phyloP scores from a whole-genome alignment of 495 filamentous ascomycete genomes.

The Hypoxylon lenormandii region DNA sequence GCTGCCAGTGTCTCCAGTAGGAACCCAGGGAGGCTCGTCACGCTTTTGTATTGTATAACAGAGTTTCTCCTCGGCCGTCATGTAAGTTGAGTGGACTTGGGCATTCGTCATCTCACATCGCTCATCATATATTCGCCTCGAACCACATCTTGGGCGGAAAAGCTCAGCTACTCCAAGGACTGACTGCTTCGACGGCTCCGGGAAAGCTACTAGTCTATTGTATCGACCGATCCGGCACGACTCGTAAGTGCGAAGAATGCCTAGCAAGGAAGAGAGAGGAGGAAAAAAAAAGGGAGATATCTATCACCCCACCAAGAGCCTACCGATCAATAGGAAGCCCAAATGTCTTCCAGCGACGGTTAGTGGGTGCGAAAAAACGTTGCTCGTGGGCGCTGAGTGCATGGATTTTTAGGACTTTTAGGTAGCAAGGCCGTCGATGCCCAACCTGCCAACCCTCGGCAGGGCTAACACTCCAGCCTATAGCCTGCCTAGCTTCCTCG shows the following conservation, averaged over 20 bases:
- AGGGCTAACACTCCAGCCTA: slow-evolving; percentile 37
- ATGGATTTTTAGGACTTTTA: slow-evolving; percentile 41
- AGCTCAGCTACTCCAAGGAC: slow-evolving; percentile 34
- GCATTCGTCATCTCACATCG: slow-evolving; percentile 45
- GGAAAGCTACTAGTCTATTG: slow-evolving; percentile 45
- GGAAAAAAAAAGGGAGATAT: slow-evolving; percentile 11
- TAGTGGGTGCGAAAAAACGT: slow-evolving; percentile 36
- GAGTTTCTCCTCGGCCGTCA: slow-evolving; percentile 20
- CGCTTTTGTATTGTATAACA: slow-evolving; percentile 36
- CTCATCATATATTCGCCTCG: slow-evolving; percentile 30
- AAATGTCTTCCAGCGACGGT: slow-evolving; percentile 33
- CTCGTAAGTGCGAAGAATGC: slow-evolving; percentile 46
- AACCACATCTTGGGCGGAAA: slow-evolving; percentile 32
- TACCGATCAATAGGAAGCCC: slow-evolving; percentile 47
- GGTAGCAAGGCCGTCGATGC: slow-evolving; percentile 50
- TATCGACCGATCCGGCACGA: slow-evolving; percentile 50
- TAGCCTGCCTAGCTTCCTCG: slow-evolving; percentile 22
- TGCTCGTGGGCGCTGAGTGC: slow-evolving; percentile 44
- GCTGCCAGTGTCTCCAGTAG: slow-evolving; percentile 39
- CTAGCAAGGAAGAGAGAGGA: slow-evolving; percentile 26
- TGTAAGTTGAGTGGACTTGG: slow-evolving; percentile 24
- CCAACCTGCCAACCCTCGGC: slow-evolving; percentile 49
- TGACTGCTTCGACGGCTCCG: slow-evolving; percentile 24
- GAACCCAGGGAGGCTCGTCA: slow-evolving; percentile 34
- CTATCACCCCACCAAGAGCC: slow-evolving; percentile 43